Evolutionary conservation across 306 rosid genomes (phyloP), one percentile per base, ranked within the genome.

Genomic region (Cicer cuneatum): DNA sequence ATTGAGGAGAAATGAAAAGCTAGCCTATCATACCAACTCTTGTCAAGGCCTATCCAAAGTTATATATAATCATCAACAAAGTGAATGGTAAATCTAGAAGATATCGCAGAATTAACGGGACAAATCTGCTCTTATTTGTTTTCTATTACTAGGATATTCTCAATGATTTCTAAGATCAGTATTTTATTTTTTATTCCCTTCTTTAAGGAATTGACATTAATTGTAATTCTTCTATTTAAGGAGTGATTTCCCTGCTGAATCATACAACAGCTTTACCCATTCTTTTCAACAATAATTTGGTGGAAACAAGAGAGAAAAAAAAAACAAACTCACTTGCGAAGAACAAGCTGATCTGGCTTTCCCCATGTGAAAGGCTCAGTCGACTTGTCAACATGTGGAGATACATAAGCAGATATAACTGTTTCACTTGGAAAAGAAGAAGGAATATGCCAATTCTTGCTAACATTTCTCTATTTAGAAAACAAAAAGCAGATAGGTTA

Each of bases 391-490:
- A 93, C 90, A 76, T 89, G 93, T 12, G 98, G 98, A 70, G 80
- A 61, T 71, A 62, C 19, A 77, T 93, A 93, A 41, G 98, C 97
- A 83, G 88, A 85, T 73, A 86, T 84, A 79, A 93, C 98, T 19
- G 87, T 83, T 80, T 86, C 93, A 82, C 98, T 91, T 19, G 97
- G 98, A 85, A 93, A 93, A 68, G 92, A 80, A 52, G 86, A 71
- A 67, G 98, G 96, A 59, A 93, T 87, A 57, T 93, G 96, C 98
- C 98, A 93, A 83, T 93, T 93, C 89, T 93, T 93, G 92, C 98
- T 93, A 77, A 93, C 89, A 81, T 93, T 93, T 86, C 98, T 93
- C 98, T 93, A 87, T 62, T 33, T 56, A 71, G 68, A 57, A 56
- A 40, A 29, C 78, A 66, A n/a, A 68, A 71, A 46, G 21, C 7